phyloP scores from a whole-genome alignment of 768 basidiomycete species.

The Russula sp. region DNA sequence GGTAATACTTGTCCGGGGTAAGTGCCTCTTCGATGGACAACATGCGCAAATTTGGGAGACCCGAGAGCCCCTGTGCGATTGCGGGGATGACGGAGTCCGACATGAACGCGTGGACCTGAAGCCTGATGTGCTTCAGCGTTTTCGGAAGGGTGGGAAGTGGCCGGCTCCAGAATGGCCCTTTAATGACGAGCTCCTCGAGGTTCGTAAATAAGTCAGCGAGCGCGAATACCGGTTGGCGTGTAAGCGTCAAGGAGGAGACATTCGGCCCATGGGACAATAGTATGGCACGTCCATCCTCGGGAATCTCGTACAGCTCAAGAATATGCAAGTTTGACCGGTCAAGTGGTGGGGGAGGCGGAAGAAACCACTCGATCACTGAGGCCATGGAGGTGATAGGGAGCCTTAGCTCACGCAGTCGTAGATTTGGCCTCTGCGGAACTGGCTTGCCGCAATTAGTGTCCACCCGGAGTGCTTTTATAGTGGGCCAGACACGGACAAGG shows the following conservation, averaged over 20 bases:
- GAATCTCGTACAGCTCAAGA: constrained; percentile 15
- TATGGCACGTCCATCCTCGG: neutral
- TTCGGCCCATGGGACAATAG: constrained; percentile 2
- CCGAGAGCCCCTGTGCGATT: neutral
- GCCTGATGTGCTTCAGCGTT: constrained; percentile 13
- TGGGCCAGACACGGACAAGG: constrained; percentile 12
- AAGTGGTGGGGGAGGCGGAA: constrained; percentile 1
- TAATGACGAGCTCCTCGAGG: constrained; percentile 13
- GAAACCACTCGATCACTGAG: constrained; percentile 7
- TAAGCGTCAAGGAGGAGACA: constrained; percentile 9
- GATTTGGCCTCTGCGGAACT: neutral
- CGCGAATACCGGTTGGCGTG: constrained; percentile 12
- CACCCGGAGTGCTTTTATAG: constrained; percentile 14
- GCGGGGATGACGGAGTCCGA: constrained; percentile 3
- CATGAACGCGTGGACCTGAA: constrained; percentile 17
- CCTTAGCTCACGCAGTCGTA: constrained; percentile 12
- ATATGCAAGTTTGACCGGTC: neutral
- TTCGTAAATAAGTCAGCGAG: constrained; percentile 10
- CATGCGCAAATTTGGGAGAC: constrained; percentile 1
- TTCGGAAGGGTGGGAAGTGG: constrained; percentile 13
- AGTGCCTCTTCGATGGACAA: constrained; percentile 12
- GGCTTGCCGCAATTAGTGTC: neutral
- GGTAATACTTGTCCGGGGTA: constrained; percentile 1
- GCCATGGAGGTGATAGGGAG: constrained; percentile 17
- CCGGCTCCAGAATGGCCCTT: constrained; percentile 14